Base-by-base conservation (phyloP, 208 protist genomes). In the Naegleria lovaniensis region DNA sequence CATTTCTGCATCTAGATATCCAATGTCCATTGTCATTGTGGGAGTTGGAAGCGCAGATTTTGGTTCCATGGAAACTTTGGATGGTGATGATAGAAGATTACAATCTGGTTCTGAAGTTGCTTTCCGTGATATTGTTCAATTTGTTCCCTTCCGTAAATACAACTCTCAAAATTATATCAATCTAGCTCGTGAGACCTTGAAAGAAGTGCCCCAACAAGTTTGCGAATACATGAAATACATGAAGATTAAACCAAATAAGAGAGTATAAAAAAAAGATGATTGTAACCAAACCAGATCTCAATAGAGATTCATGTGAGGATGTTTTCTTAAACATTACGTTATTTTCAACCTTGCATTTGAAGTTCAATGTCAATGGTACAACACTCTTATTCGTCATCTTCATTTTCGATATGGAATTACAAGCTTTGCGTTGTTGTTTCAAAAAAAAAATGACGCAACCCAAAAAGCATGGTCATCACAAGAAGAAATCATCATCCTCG, bases 1-100 rank as follows among this genome's bases (percentile, higher is more conserved):
- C 79, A 93, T 97, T 22, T 92, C 59, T 15, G 94, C 95, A n/a
- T 95, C 95, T 33, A 86, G 93, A 25, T 92, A 95, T 36, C 96
- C 96, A 58, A 48, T 98, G n/a, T 95, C 94, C 9, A 97, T 98
- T 89, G 91, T 98, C 83, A 98, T 98, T 92, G 94, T 98, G 59
- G 96, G 97, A 76, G 93, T 98, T 67, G 97, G 97, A 40, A 92
- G 83, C 55, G 96, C 96, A 1, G 92, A 97, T 91, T 98, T 98
- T 92, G 67, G 2, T n/a, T 93, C 95, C 51, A 98, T 98, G 97
- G 94, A 96, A n/a, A 88, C 91, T n/a, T 93, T 98, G 13, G 95
- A 97, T 91, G 92, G 87, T 67, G 96, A 97, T 91, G 95, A 95
- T 6, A 40, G 41, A 38, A 67, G 6, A 83, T 13, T 92, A 36